These are phyloP conservation scores for Schizochytrium sp. DNA, from an alignment of 108 stramenopile genomes.

Conservation along the genomic window DNA sequence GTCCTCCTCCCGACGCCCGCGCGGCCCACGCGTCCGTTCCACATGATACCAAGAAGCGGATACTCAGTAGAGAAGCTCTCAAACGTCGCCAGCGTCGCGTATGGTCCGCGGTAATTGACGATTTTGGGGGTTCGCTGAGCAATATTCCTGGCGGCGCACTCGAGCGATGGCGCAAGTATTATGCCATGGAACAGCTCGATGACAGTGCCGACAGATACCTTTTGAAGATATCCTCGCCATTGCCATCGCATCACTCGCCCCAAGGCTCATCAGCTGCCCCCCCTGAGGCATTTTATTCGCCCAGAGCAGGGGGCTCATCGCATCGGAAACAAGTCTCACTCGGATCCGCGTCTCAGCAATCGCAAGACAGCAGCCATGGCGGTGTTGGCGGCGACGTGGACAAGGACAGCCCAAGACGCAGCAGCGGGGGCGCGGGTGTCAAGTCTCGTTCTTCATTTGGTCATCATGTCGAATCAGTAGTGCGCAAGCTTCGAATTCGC, in stretches of 20 bases:
- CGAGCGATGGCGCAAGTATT: conserved; percentile 17
- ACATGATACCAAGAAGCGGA: not conserved
- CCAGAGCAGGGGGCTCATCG: not conserved
- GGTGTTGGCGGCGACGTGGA: not conserved
- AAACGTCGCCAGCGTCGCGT: not conserved
- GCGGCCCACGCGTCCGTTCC: not conserved
- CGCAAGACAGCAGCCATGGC: not conserved
- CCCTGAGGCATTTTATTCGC: not conserved
- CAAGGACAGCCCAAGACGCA: not conserved
- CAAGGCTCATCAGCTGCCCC: not conserved
- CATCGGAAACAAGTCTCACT: not conserved
- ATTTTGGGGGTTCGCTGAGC: not conserved
- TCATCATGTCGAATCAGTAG: not conserved
- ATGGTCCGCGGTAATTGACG: not conserved
- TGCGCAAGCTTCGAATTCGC: not conserved
- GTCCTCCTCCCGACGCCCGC: not conserved
- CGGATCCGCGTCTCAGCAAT: not conserved
- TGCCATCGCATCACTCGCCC: not conserved
- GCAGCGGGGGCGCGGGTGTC: not conserved
- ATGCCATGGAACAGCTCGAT: not conserved
- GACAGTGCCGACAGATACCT: not conserved
- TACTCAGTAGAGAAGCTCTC: not conserved
- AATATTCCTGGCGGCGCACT: not conserved
- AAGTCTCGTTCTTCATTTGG: not conserved
- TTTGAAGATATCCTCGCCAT: not conserved